Base-by-base conservation (phyloP, 2,329 filamentous ascomycete species). In the Ophiostoma sp. region DNA sequence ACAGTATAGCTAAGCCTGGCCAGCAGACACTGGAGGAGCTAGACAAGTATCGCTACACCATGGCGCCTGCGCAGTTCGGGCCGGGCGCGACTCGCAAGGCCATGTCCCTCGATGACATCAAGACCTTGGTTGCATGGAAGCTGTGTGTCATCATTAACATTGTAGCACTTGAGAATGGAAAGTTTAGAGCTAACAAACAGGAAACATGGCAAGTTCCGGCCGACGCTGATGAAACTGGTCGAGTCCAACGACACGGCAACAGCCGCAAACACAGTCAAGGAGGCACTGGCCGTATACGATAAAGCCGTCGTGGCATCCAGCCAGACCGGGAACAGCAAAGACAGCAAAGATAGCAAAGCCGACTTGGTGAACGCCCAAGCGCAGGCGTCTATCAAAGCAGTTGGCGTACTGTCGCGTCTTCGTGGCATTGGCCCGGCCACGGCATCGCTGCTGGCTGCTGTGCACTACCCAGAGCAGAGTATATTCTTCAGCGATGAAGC, bases 401-500 rank as follows among this genome's bases (percentile, higher is more conserved):
- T 92, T 7, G 81, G 82, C 3, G 78, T 79, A 1, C 81, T 94
- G 13, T 83, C 82, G 1, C 82, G 82, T 70, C 81, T 95, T n/a
- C 89, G 83, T 73, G 92, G 92, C 44, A 87, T 96, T 72, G 92
- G 92, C 0, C 91, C 92, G 1, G 92, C 92, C 8, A 94, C 91
- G 0, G 91, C 90, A 0, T 92, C 90, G 1, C 84, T 95, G 41
- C 79, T 94, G 0, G 83, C 95, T 2, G 85, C 89, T 4, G 86
- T 90, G 4, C 85, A 88, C 73, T 84, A 88, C 72, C 84, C 89
- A 0, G 78, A 81, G 0, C 79, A 80, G 15, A 82, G 89, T 67
- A 84, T 91, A 1, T 94, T 94, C 82, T 94, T 94, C 79, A 90
- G 89, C 2, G 92, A 96, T 76, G 92, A 95, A 78, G 83, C 89